Evolutionary conservation across 2,329 filamentous ascomycete genomes (phyloP).

Genomic region (Talaromyces funiculosus): DNA sequence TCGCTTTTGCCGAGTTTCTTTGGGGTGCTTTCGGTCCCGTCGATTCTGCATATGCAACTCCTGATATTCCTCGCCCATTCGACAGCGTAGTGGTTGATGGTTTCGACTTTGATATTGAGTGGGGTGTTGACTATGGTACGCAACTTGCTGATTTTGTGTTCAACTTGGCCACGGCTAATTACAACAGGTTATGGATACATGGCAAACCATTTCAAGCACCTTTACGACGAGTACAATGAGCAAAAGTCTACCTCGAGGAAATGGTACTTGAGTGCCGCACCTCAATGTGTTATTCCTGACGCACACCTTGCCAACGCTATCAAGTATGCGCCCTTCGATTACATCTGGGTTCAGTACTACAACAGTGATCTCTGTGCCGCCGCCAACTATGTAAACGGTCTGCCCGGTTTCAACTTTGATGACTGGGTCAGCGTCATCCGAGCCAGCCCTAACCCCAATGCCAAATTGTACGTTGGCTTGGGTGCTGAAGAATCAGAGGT

Average conservation of each 20-base stretch:
- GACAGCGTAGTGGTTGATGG: slow-evolving; percentile 45
- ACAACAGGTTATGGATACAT: slow-evolving; percentile 42
- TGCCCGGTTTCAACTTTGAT: slow-evolving; percentile 34
- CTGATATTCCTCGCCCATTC: slow-evolving; percentile 46
- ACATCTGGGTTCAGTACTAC: slow-evolving; percentile 53
- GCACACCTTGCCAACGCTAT: slow-evolving; percentile 44
- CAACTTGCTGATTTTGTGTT: neutral
- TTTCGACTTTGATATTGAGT: slow-evolving; percentile 50
- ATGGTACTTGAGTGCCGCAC: slow-evolving; percentile 50
- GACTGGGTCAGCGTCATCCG: slow-evolving; percentile 40
- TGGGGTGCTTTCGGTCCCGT: slow-evolving; percentile 48
- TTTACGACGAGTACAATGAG: slow-evolving; percentile 31
- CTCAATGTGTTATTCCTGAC: slow-evolving; percentile 48
- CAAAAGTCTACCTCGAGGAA: slow-evolving; percentile 15
- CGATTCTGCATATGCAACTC: slow-evolving; percentile 23
- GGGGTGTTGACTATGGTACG: slow-evolving; percentile 46
- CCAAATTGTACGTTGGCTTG: slow-evolving; percentile 53
- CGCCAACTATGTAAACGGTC: neutral
- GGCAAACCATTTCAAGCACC: slow-evolving; percentile 43
- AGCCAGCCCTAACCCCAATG: slow-evolving; percentile 34
- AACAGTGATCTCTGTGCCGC: slow-evolving; percentile 46
- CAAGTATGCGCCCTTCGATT: slow-evolving; percentile 43
- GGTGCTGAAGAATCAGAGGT: slow-evolving; percentile 27
- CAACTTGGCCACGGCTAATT: neutral
- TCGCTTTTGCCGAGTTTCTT: slow-evolving; percentile 46